These are phyloP conservation scores for Zygoascus ofunaensis DNA, from an alignment of 805 yeast species.

Conservation along the genomic window DNA sequence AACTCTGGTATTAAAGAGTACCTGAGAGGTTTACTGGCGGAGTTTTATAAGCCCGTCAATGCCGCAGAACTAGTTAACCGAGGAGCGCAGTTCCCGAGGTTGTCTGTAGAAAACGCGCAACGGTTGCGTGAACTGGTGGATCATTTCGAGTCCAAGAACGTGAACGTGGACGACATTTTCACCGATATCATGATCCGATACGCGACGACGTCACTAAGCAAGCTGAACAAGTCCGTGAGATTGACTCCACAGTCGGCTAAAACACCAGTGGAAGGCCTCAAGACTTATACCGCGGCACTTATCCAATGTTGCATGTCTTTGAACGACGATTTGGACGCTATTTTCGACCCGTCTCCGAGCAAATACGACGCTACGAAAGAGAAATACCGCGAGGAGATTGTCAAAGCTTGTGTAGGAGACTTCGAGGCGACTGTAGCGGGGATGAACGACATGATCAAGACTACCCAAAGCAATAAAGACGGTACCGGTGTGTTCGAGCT, in stretches of 20 bases:
- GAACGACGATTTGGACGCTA: conserved; percentile 36
- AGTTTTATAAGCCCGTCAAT: conserved; percentile 36
- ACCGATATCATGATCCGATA: conserved; percentile 16
- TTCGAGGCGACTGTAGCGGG: conserved; percentile 33
- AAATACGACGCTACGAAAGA: conserved; percentile 24
- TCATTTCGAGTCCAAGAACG: conserved; percentile 34
- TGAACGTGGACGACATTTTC: conserved; percentile 18
- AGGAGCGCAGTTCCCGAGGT: conserved; percentile 30
- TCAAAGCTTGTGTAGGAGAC: conserved; percentile 31
- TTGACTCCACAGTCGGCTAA: conserved; percentile 5
- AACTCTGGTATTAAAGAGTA: conserved; percentile 45
- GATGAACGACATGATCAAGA: conserved; percentile 34
- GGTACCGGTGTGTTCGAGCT: conserved; percentile 51
- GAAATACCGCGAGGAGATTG: conserved; percentile 27
- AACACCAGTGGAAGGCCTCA: conserved; percentile 2
- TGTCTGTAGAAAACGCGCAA: conserved; percentile 21
- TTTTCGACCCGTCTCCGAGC: conserved; percentile 26
- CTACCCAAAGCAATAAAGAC: conserved; percentile 35
- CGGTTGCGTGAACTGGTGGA: conserved; percentile 35
- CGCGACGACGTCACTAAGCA: conserved; percentile 14
- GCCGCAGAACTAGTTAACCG: conserved; percentile 35
- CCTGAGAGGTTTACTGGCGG: conserved; percentile 38
- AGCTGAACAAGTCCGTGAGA: conserved; percentile 10
- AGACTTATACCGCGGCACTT: conserved; percentile 43
- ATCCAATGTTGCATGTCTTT: conserved; percentile 43